Evolutionary conservation across 1,139 yeast species (phyloP).

Genomic region (Candida tetrigidarum): DNA sequence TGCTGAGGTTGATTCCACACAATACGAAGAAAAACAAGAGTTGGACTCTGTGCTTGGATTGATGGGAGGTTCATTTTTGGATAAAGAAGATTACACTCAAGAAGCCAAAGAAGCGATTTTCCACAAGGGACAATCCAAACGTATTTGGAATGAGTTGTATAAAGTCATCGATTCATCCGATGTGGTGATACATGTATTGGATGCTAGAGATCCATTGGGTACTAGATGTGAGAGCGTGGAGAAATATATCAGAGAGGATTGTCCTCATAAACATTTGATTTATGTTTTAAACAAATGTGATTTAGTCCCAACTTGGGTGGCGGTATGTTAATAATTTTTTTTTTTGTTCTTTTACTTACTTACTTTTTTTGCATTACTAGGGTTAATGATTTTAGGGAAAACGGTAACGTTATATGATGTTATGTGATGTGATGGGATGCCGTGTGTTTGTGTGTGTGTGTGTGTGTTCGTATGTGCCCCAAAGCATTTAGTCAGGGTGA

Average conservation of each 20-base stretch:
- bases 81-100: slow-evolving; percentile 80
- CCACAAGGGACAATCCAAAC: slow-evolving; percentile 95
- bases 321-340: slow-evolving; percentile 68
- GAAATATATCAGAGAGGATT: slow-evolving; percentile 89
- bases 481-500: slow-evolving; percentile 79
- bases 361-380: no score
- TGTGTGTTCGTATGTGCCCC: no score
- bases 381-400: neutral
- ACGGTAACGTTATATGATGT: no score
- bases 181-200: slow-evolving; percentile 93
- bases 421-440: no score
- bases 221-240: slow-evolving; percentile 95
- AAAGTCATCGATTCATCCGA: slow-evolving; percentile 96
- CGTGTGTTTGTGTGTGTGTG: neutral
- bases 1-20: slow-evolving; percentile 61
- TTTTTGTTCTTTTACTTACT: slow-evolving; percentile 10
- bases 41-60: slow-evolving; percentile 75
- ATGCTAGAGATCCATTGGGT: slow-evolving; percentile 97
- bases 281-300: slow-evolving; percentile 97
- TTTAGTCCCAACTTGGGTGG: slow-evolving; percentile 98
- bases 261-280: slow-evolving; percentile 95
- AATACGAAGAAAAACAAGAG: slow-evolving; percentile 75
- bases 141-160: slow-evolving; percentile 98
- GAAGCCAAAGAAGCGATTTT: slow-evolving; percentile 96
- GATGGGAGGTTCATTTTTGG: slow-evolving; percentile 70